Conservation (phyloP, 306 rosid species). For the Quercus parvula region DNA sequence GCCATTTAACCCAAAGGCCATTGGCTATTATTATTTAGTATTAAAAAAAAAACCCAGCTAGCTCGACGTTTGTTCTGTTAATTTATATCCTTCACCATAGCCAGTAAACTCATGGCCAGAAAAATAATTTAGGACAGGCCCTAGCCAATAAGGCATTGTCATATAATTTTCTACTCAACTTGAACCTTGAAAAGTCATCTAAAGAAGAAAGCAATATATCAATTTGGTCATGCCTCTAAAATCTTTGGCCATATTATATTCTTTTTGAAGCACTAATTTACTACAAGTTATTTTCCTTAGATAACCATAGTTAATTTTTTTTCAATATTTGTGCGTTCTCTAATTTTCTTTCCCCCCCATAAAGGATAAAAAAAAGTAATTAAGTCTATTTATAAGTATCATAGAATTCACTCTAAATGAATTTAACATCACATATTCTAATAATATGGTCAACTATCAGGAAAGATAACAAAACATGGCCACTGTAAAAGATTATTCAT, state of each 20-base stretch:
- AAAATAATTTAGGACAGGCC: not conserved
- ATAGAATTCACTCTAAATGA: not conserved
- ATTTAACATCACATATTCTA: not conserved
- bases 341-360: not conserved
- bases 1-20: no score
- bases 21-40: no score
- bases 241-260: not conserved
- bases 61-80: not conserved
- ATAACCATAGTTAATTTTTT: not conserved
- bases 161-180: not conserved
- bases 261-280: not conserved
- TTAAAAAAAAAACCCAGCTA: not conserved
- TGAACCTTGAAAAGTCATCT: not conserved
- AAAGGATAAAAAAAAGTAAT: not conserved
- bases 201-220: conserved; percentile 5
- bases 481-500: not conserved
- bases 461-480: not conserved
- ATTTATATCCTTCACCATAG: not conserved
- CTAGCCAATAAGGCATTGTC: not conserved
- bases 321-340: not conserved
- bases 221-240: not conserved
- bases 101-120: not conserved
- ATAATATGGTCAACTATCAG: not conserved
- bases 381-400: not conserved
- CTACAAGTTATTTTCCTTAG: not conserved